A percentile compares a stretch with the other conserved stretches of the same genome.
These are phyloP conservation scores for Globisporangium cystogenes DNA, from an alignment of 352 stramenopile species.

Conservation along the genomic window DNA sequence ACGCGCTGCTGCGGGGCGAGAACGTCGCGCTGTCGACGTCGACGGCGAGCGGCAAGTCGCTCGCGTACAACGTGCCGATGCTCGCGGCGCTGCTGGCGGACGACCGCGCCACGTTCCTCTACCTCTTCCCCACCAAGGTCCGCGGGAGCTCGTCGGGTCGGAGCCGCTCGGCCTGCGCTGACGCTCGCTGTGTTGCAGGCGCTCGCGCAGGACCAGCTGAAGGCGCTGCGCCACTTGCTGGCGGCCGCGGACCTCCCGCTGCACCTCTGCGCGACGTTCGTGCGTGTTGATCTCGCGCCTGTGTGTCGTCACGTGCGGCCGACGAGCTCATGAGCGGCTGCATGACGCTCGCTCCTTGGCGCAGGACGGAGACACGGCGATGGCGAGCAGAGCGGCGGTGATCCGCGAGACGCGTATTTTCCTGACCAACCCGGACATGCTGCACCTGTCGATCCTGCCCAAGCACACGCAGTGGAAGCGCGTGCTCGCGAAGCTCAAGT, in stretches of 20 bases:
- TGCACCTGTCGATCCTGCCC: constrained; percentile 95
- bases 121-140: constrained; percentile 97
- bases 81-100: constrained; percentile 64
- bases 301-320: too few species aligned
- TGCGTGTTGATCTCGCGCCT: too few species aligned
- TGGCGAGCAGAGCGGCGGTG: constrained; percentile 83
- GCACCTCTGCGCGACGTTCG: constrained; percentile 61
- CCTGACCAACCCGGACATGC: constrained; percentile 98
- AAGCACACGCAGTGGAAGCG: constrained; percentile 88
- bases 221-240: constrained; percentile 79
- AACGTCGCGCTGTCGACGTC: constrained; percentile 96
- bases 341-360: too few species aligned
- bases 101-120: constrained; percentile 76
- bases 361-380: constrained; percentile 93
- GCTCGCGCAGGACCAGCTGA: constrained; percentile 97
- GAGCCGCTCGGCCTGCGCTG: background rate
- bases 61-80: constrained; percentile 96
- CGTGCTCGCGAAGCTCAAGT: constrained; percentile 89
- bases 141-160: too few species aligned
- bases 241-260: constrained; percentile 36
- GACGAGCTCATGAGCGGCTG: background rate
- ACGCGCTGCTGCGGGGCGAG: constrained; percentile 70
- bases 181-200: constrained; percentile 29
- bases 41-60: constrained; percentile 95
- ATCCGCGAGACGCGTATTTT: constrained; percentile 90